Base-by-base conservation (phyloP, 2,329 filamentous ascomycete genomes). In the Myriangium duriaei region DNA sequence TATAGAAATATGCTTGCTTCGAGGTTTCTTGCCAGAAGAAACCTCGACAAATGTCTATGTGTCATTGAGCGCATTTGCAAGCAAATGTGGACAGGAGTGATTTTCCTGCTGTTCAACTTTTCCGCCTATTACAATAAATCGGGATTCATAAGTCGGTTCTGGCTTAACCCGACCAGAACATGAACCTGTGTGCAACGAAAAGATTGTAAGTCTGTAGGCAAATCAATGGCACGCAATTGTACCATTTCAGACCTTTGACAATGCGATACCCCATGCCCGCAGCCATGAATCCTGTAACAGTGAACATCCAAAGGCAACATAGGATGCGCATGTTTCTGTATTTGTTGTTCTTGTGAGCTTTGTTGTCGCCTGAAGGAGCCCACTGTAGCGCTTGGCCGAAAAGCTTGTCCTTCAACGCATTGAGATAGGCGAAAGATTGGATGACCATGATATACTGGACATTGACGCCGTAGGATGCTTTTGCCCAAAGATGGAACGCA, bases 311-410 rank as follows among this genome's bases (percentile, higher is more conserved):
- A 17, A 54, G 30, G 48, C 56, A 59, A 39, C 56, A 58, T 4
- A 63, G 49, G 9, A 62, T 47, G 7, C 61, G 52, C 61, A 64
- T 63, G 43, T 63, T 62, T 40, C 59, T 52, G 44, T 61, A 63
- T 47, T 62, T 61, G 53, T 62, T 55, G 46, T 53, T 59, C 49
- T 57, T 61, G 47, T 62, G 59, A 2, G 57, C 57, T 42, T 62
- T 62, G 18, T 50, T 50, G 40, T 63, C 59, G 6, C 61, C 60
- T 2, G 52, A 57, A 0, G 61, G 57, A 1, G 56, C 59, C 61
- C 61, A 63, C 9, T 56, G 49, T 19, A 64, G 50, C 40, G 58
- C 57, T 26, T 55, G 55, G 14, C 59, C 59, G 33, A 63, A 55
- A 11, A 64, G 42, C 4, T 56, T 51, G 45, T 64, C 60, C 45